Conservation (phyloP, 768 basidiomycete species). For the Suillus bovinus region DNA sequence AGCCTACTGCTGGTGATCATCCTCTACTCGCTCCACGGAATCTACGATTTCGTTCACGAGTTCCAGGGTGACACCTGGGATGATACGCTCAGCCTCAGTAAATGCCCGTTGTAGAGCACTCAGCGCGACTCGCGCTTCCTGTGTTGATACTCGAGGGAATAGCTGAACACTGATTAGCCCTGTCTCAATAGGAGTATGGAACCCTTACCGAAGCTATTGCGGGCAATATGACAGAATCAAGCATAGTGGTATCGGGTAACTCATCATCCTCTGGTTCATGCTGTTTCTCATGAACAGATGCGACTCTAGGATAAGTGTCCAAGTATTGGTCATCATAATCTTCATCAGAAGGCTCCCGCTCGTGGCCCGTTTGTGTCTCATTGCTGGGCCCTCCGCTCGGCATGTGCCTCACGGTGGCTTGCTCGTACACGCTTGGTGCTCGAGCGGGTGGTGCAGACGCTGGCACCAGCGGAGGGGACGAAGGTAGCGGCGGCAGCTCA, state of each 20-base stretch:
- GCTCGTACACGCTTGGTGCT: slow-evolving; percentile 45
- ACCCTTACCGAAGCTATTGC: slow-evolving; percentile 88
- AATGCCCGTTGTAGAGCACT: slow-evolving; percentile 93
- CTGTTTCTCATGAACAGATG: slow-evolving; percentile 32
- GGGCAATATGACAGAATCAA: slow-evolving; percentile 93
- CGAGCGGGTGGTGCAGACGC: slow-evolving; percentile 36
- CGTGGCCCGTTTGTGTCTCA: slow-evolving; percentile 33
- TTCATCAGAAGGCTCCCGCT: slow-evolving; percentile 59
- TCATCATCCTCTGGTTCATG: slow-evolving; percentile 51
- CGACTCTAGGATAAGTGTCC: slow-evolving; percentile 48
- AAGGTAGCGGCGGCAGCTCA: slow-evolving; percentile 62
- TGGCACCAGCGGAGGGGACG: slow-evolving; percentile 53
- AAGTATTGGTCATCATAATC: slow-evolving; percentile 61
- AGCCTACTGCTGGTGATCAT: slow-evolving; percentile 43
- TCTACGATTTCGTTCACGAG: slow-evolving; percentile 81
- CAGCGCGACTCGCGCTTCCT: slow-evolving; percentile 85
- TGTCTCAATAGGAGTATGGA: background rate
- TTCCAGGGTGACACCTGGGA: slow-evolving; percentile 84
- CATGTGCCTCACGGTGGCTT: slow-evolving; percentile 70
- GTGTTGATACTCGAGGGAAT: slow-evolving; percentile 81
- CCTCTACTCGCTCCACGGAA: slow-evolving; percentile 81
- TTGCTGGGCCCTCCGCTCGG: slow-evolving; percentile 30
- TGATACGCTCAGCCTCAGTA: slow-evolving; percentile 91
- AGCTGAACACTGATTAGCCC: background rate
- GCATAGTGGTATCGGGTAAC: slow-evolving; percentile 83